Evolutionary conservation across 2,329 filamentous ascomycete genomes (phyloP).

Genomic region (Paecilomyces fulvus): DNA sequence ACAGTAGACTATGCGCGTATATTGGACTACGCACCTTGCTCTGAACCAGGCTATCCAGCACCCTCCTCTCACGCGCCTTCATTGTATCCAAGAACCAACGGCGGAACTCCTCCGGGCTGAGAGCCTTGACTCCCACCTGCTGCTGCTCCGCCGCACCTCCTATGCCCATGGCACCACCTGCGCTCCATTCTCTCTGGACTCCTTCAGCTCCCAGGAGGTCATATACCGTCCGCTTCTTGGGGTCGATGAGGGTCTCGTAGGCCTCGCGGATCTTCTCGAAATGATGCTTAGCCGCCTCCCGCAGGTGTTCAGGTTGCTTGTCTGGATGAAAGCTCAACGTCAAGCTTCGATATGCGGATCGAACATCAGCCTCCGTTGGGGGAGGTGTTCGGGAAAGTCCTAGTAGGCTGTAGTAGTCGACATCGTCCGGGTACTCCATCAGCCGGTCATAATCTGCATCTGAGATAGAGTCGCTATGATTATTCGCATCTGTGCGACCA

Average conservation of each 20-base stretch:
- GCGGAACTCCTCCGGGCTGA: constrained; percentile 32
- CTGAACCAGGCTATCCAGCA: constrained; percentile 28
- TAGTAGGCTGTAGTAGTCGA: constrained; percentile 36
- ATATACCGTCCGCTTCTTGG: constrained; percentile 34
- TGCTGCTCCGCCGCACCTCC: constrained; percentile 20
- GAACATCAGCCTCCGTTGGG: constrained; percentile 33
- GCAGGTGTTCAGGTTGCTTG: constrained; percentile 33
- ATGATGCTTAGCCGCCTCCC: constrained; percentile 28
- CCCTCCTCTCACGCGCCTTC: constrained; percentile 30
- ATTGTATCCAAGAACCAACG: constrained; percentile 33
- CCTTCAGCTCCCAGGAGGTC: constrained; percentile 35
- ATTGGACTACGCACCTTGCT: constrained; percentile 23
- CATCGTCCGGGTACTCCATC: constrained; percentile 22
- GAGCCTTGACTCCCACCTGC: constrained; percentile 29
- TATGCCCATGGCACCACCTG: constrained; percentile 22
- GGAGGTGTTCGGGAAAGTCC: constrained; percentile 30
- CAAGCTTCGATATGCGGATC: constrained; percentile 35
- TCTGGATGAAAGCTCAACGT: constrained; percentile 39
- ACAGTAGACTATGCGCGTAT: not conserved
- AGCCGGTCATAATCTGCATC: constrained; percentile 19
- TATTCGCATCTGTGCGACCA: not conserved
- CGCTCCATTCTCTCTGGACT: constrained; percentile 30
- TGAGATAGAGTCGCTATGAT: constrained; percentile 1
- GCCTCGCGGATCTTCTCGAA: constrained; percentile 33
- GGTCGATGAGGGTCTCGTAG: constrained; percentile 34